phyloP scores from a whole-genome alignment of 495 filamentous ascomycete species.

The Corynascus novoguineensis region DNA sequence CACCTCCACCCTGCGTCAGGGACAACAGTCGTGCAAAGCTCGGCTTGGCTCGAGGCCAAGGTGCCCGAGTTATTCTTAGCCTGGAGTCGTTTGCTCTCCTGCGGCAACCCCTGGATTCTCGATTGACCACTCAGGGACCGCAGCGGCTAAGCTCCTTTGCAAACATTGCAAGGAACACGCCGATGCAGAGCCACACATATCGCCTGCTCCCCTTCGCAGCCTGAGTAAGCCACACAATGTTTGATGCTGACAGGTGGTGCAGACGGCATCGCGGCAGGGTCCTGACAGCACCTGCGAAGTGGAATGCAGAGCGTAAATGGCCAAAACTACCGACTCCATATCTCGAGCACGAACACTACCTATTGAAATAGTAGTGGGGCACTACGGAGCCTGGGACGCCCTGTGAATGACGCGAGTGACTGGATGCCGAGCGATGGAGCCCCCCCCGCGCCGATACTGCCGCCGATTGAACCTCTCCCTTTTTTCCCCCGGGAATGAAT shows the following conservation, averaged over 20 bases:
- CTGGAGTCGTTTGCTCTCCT: not conserved
- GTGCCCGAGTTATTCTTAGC: not conserved
- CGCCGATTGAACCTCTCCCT: not conserved
- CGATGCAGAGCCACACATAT: not conserved
- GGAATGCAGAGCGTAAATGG: no score
- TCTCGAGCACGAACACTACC: not conserved
- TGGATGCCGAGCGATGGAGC: constrained; percentile 9
- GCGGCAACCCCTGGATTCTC: not conserved
- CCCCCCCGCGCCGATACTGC: constrained; percentile 18
- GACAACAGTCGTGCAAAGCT: no score
- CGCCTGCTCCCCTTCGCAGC: no score
- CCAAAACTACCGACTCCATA: no score
- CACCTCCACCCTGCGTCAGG: constrained; percentile 7
- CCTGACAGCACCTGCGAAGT: no score
- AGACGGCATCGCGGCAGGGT: not conserved
- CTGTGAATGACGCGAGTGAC: constrained; percentile 20
- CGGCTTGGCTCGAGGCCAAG: not conserved
- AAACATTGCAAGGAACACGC: not conserved
- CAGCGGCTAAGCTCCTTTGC: not conserved
- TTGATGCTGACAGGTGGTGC: not conserved
- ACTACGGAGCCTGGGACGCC: no score
- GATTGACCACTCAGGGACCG: constrained; percentile 1
- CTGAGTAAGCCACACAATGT: not conserved
- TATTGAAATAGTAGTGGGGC: no score
- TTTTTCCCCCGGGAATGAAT: not conserved